Base-by-base conservation (phyloP, 2,329 filamentous ascomycete genomes). In the Berkeleyomyces basicola region DNA sequence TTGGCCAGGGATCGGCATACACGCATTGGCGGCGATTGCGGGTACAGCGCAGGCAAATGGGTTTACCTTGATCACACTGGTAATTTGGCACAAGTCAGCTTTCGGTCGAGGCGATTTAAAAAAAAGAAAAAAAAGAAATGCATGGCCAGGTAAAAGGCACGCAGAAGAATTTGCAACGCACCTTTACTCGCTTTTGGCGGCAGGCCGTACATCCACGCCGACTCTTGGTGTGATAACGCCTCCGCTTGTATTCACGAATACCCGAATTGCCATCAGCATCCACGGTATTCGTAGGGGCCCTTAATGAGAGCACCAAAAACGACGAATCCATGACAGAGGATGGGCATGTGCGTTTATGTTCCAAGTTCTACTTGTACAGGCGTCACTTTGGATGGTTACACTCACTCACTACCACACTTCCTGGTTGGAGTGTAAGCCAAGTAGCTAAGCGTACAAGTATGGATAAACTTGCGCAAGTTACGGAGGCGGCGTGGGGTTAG, bases 151-250 rank as follows among this genome's bases (percentile, higher is more conserved):
- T 23, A 49, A 10, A 55, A 37, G 51, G 14, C 4, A 37, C 51
- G 37, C 39, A 31, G 43, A n/a, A n/a, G 43, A n/a, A n/a, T n/a
- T n/a, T 58, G 7, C 55, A 43, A 63, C 64, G 40, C 47, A 69
- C 68, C 66, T 69, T 69, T 58, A 69, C 66, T 46, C 67, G 64
- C 40, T 67, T 69, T 7, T 67, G 60, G 23, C 68, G 68, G 61
- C 68, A 69, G 0, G 58, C 62, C 1, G 63, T 16, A 58, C 68
- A 69, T 3, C 68, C 68, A 7, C 63, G 47, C 4, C 63, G 47
- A 47, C 55, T 62, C 36, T 65, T 65, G 39, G 63, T 65, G 36
- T 65, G 63, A 16, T 65, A 65, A 7, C 63, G 44, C 14, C 63
- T 61, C 7, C 63, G 55, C 43, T 65, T 65, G 49, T 65, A 65